A percentile compares a stretch with the other conserved stretches of the same genome.
These are phyloP conservation scores for Prunus dulcis DNA, from an alignment of 306 rosid species.

Conservation along the genomic window DNA sequence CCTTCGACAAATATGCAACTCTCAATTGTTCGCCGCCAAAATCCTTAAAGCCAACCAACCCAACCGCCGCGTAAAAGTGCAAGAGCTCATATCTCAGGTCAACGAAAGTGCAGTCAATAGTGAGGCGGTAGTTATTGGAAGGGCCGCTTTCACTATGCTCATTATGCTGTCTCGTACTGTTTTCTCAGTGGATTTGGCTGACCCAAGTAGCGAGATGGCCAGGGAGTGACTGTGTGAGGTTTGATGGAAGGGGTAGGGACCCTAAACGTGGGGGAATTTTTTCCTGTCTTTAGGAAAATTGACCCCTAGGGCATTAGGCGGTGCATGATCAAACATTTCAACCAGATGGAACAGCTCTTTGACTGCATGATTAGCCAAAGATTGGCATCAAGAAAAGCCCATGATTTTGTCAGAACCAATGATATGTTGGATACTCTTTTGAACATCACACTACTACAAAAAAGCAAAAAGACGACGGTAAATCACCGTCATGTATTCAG, in stretches of 20 bases:
- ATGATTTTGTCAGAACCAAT: background rate
- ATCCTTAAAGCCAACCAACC: constrained; percentile 20
- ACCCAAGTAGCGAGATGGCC: background rate
- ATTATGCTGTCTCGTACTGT: constrained; percentile 23
- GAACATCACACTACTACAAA: too few relatives aligned
- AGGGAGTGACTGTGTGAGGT: background rate
- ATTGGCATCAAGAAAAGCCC: background rate
- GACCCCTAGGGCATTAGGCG: background rate
- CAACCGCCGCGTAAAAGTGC: constrained; percentile 8
- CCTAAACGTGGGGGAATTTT: background rate
- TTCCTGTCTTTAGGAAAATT: background rate
- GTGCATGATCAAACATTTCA: background rate
- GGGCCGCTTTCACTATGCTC: constrained; percentile 13
- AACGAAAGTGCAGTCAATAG: background rate
- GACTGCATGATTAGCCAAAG: background rate
- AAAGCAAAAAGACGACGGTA: too few relatives aligned
- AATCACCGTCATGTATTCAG: too few relatives aligned
- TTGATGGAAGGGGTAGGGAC: background rate
- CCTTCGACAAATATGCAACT: background rate
- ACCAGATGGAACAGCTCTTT: background rate
- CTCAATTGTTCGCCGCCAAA: constrained; percentile 3
- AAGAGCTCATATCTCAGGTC: constrained; percentile 9
- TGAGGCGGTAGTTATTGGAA: constrained; percentile 18
- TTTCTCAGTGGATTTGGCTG: constrained; percentile 22
- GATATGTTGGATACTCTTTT: constrained; percentile 10